Base-by-base conservation (phyloP, 2,329 filamentous ascomycete species). In the Fusarium siculi region DNA sequence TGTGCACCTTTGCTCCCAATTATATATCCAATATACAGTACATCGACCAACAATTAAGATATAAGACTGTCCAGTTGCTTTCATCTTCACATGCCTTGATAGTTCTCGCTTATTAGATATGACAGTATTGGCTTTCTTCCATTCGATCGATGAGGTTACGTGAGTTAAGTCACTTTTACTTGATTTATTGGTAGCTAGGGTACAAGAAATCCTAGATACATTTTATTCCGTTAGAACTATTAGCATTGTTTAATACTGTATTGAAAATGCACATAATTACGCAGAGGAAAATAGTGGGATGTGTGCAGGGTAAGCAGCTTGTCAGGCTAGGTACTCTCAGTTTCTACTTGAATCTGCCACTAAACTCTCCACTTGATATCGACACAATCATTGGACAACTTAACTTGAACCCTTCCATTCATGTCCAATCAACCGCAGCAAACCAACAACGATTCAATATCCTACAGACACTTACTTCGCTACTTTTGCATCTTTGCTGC, bases 341-440 rank as follows among this genome's bases (percentile, higher is more conserved):
- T 21, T 50, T 37, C n/a, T 59, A 52, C 30, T 34, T 46, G 21
- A 7, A 69, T 12, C 50, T 52, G 53, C 32, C 43, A 34, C 66
- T 55, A 56, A 68, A 28, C 50, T 54, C 72, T 67, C 72, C 72
- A 74, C 72, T 46, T 63, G 47, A 34, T 52, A 39, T 57, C 47
- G 16, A 43, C 56, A 61, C 37, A 42, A 46, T 39, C 52, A 74
- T 68, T 74, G 72, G 72, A 61, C 46, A 63, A 50, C 34, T 57
- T 40, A 50, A 46, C 57, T 37, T 68, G 28, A 36, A 73, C 49
- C 50, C 11, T 54, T n/a, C 25, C 36, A 54, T 50, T 53, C 55
- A 74, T 74, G 72, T 58, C 68, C 47, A 44, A 63, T 44, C 36
- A 74, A 60, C 32, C 44, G 28, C 68, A 70, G 50, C 67, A 74